Evolutionary conservation across 768 basidiomycete species (phyloP).

Genomic region (Tricholoma sp.): DNA sequence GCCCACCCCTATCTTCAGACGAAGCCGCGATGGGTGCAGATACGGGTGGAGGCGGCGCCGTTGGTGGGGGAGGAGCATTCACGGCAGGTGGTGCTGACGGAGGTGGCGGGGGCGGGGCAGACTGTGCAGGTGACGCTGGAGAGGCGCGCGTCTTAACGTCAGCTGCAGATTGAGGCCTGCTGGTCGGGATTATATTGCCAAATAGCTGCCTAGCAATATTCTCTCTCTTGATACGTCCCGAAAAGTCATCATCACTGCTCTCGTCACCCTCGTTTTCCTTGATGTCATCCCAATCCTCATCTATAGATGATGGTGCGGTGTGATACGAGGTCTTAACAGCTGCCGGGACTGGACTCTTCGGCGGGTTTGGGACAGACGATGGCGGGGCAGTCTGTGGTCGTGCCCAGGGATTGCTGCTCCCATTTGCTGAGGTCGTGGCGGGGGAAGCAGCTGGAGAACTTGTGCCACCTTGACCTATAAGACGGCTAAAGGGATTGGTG

Average conservation of each 20-base stretch:
- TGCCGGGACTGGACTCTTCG: slow-evolving; percentile 47
- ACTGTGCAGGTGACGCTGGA: slow-evolving; percentile 31
- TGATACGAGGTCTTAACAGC: slow-evolving; percentile 40
- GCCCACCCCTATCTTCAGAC: slow-evolving; percentile 52
- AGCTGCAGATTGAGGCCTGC: slow-evolving; percentile 49
- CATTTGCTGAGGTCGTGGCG: slow-evolving; percentile 25
- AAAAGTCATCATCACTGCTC: slow-evolving; percentile 76
- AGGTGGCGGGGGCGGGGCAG: slow-evolving; percentile 26
- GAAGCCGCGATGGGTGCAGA: slow-evolving; percentile 28
- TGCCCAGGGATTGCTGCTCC: slow-evolving; percentile 70
- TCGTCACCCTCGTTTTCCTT: slow-evolving; percentile 66
- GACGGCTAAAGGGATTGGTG: slow-evolving; percentile 78
- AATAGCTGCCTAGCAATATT: slow-evolving; percentile 80
- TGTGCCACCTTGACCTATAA: slow-evolving; percentile 46
- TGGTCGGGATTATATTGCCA: slow-evolving; percentile 56
- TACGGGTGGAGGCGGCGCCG: slow-evolving; percentile 27
- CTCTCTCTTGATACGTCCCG: slow-evolving; percentile 55
- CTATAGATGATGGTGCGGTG: slow-evolving; percentile 49
- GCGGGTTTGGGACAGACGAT: slow-evolving; percentile 31
- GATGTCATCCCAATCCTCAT: slow-evolving; percentile 86
- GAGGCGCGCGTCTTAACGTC: slow-evolving; percentile 50
- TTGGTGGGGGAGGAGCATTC: slow-evolving; percentile 28
- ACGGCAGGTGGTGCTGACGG: slow-evolving; percentile 30
- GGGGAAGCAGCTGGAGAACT: slow-evolving; percentile 29
- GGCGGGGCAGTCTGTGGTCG: slow-evolving; percentile 30